phyloP scores from a whole-genome alignment of 2,329 filamentous ascomycete species.

The Chaetomium sp. region DNA sequence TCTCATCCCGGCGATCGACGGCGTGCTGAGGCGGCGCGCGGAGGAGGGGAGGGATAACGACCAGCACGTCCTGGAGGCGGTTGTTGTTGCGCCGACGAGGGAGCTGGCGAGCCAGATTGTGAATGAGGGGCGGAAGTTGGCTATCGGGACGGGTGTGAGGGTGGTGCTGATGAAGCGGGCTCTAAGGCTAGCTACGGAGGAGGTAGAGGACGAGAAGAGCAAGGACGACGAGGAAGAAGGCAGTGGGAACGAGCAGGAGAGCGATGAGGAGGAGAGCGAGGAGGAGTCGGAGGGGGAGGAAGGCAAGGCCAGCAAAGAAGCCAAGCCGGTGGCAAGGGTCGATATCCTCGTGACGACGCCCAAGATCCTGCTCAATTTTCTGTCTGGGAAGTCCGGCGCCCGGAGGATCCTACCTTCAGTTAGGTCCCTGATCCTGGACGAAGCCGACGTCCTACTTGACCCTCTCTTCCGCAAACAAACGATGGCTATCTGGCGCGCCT shows the following conservation, averaged over 20 bases:
- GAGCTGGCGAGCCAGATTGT: conserved; percentile 79
- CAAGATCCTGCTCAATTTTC: conserved; percentile 72
- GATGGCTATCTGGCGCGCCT: conserved; percentile 78
- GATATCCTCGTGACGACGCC: conserved; percentile 83
- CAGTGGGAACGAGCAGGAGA: conserved; percentile 13
- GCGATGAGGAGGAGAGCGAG: conserved; percentile 4
- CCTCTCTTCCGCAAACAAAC: conserved; percentile 89
- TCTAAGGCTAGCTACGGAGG: conserved; percentile 17
- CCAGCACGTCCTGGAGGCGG: conserved; percentile 60
- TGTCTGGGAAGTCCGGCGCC: conserved; percentile 53
- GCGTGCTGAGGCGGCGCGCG: conserved; percentile 61
- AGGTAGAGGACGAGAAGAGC: conserved; percentile 20
- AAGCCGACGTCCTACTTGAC: conserved; percentile 93
- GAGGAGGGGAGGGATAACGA: conserved; percentile 41
- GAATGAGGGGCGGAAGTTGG: conserved; percentile 83
- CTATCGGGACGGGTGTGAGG: conserved; percentile 73
- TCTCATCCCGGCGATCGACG: conserved; percentile 81
- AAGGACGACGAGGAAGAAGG: neutral
- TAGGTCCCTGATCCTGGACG: conserved; percentile 78
- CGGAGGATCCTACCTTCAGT: conserved; percentile 65
- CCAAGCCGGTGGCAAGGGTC: conserved; percentile 63
- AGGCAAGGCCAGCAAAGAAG: conserved; percentile 25
- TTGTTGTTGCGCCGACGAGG: conserved; percentile 77
- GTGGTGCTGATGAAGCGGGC: conserved; percentile 66
- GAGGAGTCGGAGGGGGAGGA: conserved; percentile 24